Conservation (phyloP, 306 rosid genomes). For the Abrus precatorius region DNA sequence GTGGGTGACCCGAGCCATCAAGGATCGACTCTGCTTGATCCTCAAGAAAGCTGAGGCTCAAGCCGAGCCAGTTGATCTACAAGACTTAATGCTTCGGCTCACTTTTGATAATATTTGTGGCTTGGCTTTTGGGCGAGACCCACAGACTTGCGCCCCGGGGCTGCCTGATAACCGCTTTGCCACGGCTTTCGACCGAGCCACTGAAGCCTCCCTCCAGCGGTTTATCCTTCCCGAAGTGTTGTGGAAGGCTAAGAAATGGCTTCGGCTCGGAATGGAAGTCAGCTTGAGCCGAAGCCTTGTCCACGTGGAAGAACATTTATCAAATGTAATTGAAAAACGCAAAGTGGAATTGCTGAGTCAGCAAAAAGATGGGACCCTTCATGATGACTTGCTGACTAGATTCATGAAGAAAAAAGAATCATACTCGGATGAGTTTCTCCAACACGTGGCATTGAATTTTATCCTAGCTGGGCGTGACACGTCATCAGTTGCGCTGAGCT, state of each 20-base stretch:
- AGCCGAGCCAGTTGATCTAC: constrained; percentile 70
- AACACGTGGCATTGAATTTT: constrained; percentile 88
- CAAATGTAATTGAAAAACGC: constrained; percentile 77
- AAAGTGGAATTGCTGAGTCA: constrained; percentile 79
- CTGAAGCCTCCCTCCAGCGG: constrained; percentile 85
- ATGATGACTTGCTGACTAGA: constrained; percentile 83
- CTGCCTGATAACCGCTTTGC: constrained; percentile 74
- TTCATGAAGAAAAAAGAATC: constrained; percentile 88
- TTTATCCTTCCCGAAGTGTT: constrained; percentile 78
- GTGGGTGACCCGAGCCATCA: constrained; percentile 91
- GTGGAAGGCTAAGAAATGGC: constrained; percentile 89
- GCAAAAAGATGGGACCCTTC: constrained; percentile 69
- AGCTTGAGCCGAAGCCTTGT: constrained; percentile 83
- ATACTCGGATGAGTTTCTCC: constrained; percentile 75
- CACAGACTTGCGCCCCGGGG: constrained; percentile 71
- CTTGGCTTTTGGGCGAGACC: constrained; percentile 84
- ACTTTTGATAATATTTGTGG: constrained; percentile 95
- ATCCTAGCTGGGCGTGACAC: constrained; percentile 99
- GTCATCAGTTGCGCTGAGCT: constrained; percentile 78
- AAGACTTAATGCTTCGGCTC: constrained; percentile 81
- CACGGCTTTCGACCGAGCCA: constrained; percentile 82
- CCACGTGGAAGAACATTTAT: constrained; percentile 74
- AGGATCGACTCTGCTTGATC: constrained; percentile 73
- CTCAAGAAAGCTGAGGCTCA: constrained; percentile 60
- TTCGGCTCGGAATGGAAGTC: constrained; percentile 89